phyloP scores from a whole-genome alignment of 441 rosid species.

The Croton laevigatus region DNA sequence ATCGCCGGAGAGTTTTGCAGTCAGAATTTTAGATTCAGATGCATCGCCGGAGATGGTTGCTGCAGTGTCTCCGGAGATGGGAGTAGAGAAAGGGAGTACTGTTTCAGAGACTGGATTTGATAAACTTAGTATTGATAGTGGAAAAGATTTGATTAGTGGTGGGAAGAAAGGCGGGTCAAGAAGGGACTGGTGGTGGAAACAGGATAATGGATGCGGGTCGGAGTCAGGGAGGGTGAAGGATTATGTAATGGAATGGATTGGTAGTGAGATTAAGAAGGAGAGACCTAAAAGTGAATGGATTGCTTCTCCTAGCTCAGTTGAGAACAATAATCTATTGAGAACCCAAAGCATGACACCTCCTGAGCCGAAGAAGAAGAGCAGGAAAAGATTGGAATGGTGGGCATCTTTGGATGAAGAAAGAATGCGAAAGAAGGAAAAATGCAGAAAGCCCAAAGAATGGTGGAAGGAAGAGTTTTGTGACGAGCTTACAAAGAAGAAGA shows the following conservation, averaged over 20 bases:
- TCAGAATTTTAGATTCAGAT: constrained; percentile 42
- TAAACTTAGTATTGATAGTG: constrained; percentile 51
- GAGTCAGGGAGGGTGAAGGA: constrained; percentile 83
- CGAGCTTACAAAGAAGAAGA: constrained; percentile 65
- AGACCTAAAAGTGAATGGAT: constrained; percentile 57
- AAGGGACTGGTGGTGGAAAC: constrained; percentile 95
- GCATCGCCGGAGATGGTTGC: constrained; percentile 37
- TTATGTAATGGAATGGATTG: constrained; percentile 94
- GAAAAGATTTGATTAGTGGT: constrained; percentile 31
- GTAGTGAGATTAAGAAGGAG: constrained; percentile 80
- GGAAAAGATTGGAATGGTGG: constrained; percentile 37
- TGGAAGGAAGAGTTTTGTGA: constrained; percentile 97
- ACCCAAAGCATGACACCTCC: constrained; percentile 29
- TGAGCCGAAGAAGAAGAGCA: constrained; percentile 40
- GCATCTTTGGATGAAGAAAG: constrained; percentile 30
- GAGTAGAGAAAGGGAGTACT: constrained; percentile 45
- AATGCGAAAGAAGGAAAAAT: constrained; percentile 42
- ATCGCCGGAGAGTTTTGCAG: constrained; percentile 59
- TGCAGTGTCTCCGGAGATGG: constrained; percentile 46
- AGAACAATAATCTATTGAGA: constrained; percentile 28
- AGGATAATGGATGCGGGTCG: constrained; percentile 58
- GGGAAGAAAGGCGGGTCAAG: constrained; percentile 50
- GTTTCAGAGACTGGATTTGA: constrained; percentile 48
- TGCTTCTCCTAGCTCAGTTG: constrained; percentile 28
- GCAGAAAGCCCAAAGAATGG: constrained; percentile 82